Evolutionary conservation across 495 filamentous ascomycete species (phyloP), one percentile per base, ranked within the genome.

Genomic region (Tuber microsphaerosporum): DNA sequence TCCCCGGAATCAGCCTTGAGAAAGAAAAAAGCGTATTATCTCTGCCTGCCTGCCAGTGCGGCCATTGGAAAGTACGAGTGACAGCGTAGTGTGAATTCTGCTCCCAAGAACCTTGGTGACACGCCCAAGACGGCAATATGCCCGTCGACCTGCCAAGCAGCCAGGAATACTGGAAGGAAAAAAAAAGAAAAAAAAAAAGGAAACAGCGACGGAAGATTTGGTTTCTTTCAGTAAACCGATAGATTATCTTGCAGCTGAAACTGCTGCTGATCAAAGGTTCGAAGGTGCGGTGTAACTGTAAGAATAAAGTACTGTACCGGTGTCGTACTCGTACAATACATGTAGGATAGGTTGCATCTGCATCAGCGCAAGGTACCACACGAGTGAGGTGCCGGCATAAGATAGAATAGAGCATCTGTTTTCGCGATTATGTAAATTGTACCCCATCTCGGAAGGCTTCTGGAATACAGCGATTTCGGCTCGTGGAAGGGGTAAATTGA

Each of bases 381-480:
- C 48, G 48, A 65, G 56, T 65, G 26, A 16, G 14, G 26, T 65
- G 17, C 26, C 2, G 42, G 42, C 42, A 43, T 43, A 43, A 43
- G 8, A 65, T 31, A 3, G 45, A 22, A 9, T 10, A 1, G 9
- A 31, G 48, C 16, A 31, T 65, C 31, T n/a, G 56, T 65, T 65
- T 12, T 65, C n/a, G 12, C 56, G 1, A 65, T 65, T 65, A n/a
- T 65, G 56, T 65, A 65, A 65, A 65, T 31, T 4, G 26, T 65
- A 31, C n/a, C 56, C 56, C 1, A 65, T 65, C 56, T 65, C 56
- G 56, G 26, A 65, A 65, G n/a, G 56, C 56, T 65, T 65, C 56
- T 65, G n/a, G 56, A 65, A 65, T 65, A 16, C 7, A 31, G 56
- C 56, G 12, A 31, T 65, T 31, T 31, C n/a, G 56, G 56, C 20